Base-by-base conservation (phyloP, 345 rosid species). In the Moringa oleifera region DNA sequence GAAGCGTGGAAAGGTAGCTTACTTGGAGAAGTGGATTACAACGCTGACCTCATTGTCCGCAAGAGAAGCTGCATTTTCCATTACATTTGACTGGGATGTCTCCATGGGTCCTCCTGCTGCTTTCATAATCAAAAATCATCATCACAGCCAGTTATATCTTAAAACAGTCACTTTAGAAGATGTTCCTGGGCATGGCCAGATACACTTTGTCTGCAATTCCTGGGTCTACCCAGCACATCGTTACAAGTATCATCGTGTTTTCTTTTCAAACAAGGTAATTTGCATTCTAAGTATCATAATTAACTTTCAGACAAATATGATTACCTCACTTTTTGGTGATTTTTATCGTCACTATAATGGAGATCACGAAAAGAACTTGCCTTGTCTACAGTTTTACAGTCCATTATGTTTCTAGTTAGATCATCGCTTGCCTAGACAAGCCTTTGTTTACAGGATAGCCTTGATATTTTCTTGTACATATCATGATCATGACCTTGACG, bases 221-320 rank as follows among this genome's bases (percentile, higher is more conserved):
- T 93, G 98, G 98, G 90, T 93, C 22, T 93, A 93, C 64, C 97
- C 98, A 0, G 57, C 70, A 0, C 90, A 75, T 61, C 70, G 87
- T 0, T 88, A 90, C 83, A 72, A 79, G 25, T 77, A 83, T 25
- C 69, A 80, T 62, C 90, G 98, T 19, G 84, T 86, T 19, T 93
- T 90, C 86, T 93, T 93, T 73, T 83, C 92, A 12, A 90, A 88
- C 80, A 80, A 90, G 97, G 98, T 92, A 84, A 68, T 36, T 46
- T 41, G n/a, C n/a, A n/a, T n/a, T n/a, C n/a, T n/a, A n/a, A n/a
- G n/a, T n/a, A n/a, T n/a, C n/a, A n/a, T n/a, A n/a, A n/a, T n/a
- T n/a, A n/a, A n/a, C n/a, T n/a, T n/a, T n/a, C n/a, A n/a, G n/a
- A n/a, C n/a, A n/a, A n/a, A n/a, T n/a, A n/a, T n/a, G n/a, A n/a